These are phyloP conservation scores for Chondrus crispus DNA, from an alignment of 23 red algal species.

Conservation along the genomic window DNA sequence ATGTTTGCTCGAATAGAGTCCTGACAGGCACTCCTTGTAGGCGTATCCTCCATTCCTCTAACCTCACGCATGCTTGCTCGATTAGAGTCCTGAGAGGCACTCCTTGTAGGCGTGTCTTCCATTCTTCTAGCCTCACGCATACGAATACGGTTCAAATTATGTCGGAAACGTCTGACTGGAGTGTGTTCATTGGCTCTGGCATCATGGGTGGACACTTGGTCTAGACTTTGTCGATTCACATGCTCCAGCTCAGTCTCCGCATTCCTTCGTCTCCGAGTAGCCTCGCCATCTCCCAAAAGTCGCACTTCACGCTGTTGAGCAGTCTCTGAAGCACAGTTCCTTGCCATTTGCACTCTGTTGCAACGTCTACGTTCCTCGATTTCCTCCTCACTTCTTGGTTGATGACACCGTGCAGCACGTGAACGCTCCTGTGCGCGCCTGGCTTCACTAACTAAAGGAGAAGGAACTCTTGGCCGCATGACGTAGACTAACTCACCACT, in stretches of 20 bases:
- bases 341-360: not conserved
- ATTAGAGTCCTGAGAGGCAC: not conserved
- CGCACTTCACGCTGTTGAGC: not conserved
- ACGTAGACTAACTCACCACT: too few relatives aligned
- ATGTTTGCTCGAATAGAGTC: not conserved
- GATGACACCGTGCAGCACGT: too few relatives aligned
- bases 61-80: not conserved
- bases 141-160: not conserved
- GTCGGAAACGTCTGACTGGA: not conserved
- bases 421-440: too few relatives aligned
- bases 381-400: not conserved
- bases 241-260: not conserved
- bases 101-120: not conserved
- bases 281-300: not conserved
- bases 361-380: not conserved
- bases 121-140: not conserved
- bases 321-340: not conserved
- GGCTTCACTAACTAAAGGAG: too few relatives aligned
- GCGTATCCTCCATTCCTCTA: not conserved
- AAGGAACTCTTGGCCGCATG: too few relatives aligned
- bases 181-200: not conserved
- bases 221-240: not conserved
- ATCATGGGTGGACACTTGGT: not conserved
- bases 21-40: not conserved
- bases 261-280: not conserved